A percentile compares a stretch with the other conserved stretches of the same genome.
Evolutionary conservation across 768 basidiomycete genomes (phyloP).

Genomic region (Tylopilus rubrobrunneus): DNA sequence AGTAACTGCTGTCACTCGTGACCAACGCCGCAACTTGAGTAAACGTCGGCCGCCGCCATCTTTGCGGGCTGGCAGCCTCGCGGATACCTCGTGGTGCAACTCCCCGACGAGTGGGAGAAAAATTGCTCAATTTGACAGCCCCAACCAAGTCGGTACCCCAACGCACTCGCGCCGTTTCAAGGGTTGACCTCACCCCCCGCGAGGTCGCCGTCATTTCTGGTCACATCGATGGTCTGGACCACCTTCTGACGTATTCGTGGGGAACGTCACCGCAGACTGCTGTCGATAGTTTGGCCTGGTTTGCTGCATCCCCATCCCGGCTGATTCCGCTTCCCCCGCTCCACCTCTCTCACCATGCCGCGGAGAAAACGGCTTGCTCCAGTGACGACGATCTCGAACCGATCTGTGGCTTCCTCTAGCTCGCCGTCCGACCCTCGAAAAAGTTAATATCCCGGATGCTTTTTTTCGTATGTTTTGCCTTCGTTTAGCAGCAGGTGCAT

Average conservation of each 20-base stretch:
- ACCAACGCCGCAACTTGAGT: constrained; percentile 8
- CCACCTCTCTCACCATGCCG: background rate
- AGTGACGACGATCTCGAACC: constrained; percentile 6
- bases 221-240: background rate
- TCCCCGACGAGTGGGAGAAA: constrained; percentile 13
- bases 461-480: background rate
- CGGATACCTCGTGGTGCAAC: constrained; percentile 21
- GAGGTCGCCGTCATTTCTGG: background rate
- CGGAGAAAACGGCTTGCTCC: background rate
- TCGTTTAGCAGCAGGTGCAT: too few relatives aligned
- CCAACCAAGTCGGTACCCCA: background rate
- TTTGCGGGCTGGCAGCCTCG: constrained; percentile 16
- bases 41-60: constrained; percentile 9
- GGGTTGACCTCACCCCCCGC: background rate
- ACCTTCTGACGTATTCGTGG: background rate
- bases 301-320: background rate
- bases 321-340: background rate
- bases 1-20: constrained; percentile 3
- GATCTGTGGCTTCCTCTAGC: background rate
- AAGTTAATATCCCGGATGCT: constrained; percentile 12
- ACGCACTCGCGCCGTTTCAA: background rate
- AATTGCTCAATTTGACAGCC: constrained; percentile 10
- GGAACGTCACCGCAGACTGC: background rate
- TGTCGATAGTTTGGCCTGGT: background rate
- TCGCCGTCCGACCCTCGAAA: background rate